Percentiles rank a stretch among this genome's conserved stretches.
Evolutionary conservation across 108 stramenopile genomes (phyloP).

Genomic region (Skeletonema potamos): DNA sequence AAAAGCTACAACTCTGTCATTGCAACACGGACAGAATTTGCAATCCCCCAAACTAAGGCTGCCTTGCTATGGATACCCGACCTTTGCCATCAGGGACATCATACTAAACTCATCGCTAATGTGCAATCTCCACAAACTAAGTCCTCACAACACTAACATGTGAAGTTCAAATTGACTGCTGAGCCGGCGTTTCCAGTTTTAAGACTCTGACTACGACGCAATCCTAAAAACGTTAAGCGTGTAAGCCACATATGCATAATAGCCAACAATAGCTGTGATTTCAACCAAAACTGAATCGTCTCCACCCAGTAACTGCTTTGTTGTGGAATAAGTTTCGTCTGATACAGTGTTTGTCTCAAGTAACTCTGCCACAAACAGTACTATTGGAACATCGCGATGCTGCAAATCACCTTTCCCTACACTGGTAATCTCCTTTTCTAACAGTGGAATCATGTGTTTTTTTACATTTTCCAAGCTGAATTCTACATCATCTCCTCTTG

Average conservation of each 20-base stretch:
- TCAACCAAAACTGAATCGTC: conserved; percentile 71
- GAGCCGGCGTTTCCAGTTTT: neutral
- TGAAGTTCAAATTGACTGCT: too few species aligned
- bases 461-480: conserved; percentile 55
- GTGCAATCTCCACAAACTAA: too few species aligned
- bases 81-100: too few species aligned
- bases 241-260: conserved; percentile 77
- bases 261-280: conserved; percentile 80
- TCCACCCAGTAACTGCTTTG: conserved; percentile 49
- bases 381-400: conserved; percentile 40
- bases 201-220: conserved; percentile 34
- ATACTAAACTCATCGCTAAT: too few species aligned
- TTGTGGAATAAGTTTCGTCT: conserved; percentile 66
- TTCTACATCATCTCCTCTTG: conserved; percentile 45
- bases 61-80: too few species aligned
- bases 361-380: conserved; percentile 66
- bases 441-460: conserved; percentile 46
- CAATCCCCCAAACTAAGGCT: too few species aligned
- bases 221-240: conserved; percentile 82
- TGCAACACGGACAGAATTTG: too few species aligned
- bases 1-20: too few species aligned
- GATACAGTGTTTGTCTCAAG: conserved; percentile 71
- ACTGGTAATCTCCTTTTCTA: conserved; percentile 33
- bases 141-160: too few species aligned
- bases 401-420: neutral